Evolutionary conservation across 768 basidiomycete genomes (phyloP), one percentile per base, ranked within the genome.

Genomic region (Lactarius akahatsu): DNA sequence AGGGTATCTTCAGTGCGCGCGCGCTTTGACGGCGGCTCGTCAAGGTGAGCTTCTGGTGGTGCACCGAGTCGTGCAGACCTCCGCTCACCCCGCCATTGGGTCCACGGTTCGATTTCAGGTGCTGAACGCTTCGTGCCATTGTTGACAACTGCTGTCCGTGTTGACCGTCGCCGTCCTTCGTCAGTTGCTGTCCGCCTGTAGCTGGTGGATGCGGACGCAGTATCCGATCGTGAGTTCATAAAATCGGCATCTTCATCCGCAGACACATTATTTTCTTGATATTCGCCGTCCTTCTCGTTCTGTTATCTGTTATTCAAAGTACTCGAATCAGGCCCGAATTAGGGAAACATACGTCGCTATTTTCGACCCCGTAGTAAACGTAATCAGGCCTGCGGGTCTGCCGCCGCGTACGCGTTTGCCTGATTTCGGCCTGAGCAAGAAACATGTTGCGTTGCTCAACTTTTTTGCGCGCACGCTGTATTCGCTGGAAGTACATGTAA

Each of bases 371-470:
- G 72, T 83, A 81, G 76, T 93, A 92, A 60, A 90, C 90, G 76
- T 94, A 94, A 79, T 92, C 89, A 57, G 90, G 89, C 69, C 84
- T 86, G 52, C 83, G 83, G 3, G 88, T 86, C 76, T 85, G 83
- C 61, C 89, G 82, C 66, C 91, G 83, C 23, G 92, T 93, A 66
- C 92, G 83, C 32, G 91, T 93, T 76, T 88, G 86, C 68, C 91
- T 84, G 65, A 92, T 78, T 74, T 92, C 91, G 43, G 89, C 86
- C 74, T 92, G 90, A 23, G 87, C 90, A 69, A 88, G 78, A 64
- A 87, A 78, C 45, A 86, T 74, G 55, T 85, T 81, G 57, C 82
- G 82, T 73, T 90, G 86, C 72, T 92, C 86, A 58, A 90, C 80
- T 77, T 86, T 89, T 77, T 82, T 86, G 68, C 86, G 83, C 28